These are phyloP conservation scores for Phytopythium litorale DNA, from an alignment of 352 stramenopile species.

Conservation along the genomic window DNA sequence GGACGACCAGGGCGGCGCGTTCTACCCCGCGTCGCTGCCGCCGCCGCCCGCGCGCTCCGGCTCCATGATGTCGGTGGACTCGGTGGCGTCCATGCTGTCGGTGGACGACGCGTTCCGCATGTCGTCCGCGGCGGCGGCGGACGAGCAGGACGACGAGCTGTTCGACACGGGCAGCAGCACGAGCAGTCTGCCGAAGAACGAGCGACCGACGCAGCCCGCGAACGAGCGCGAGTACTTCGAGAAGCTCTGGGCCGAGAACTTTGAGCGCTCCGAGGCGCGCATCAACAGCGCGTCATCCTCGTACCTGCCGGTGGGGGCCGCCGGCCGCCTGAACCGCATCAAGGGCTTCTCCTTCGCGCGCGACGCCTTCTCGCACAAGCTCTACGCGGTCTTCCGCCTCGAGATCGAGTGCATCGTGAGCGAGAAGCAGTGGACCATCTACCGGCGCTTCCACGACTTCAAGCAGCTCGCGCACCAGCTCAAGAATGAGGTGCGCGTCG, in stretches of 20 bases:
- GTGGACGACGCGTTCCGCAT: constrained; percentile 62
- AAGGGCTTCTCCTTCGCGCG: constrained; percentile 77
- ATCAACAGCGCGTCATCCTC: constrained; percentile 52
- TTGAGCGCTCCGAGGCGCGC: constrained; percentile 72
- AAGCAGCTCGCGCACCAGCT: constrained; percentile 80
- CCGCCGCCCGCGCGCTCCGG: constrained; percentile 30
- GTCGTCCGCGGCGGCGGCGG: constrained; percentile 17
- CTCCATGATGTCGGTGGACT: constrained; percentile 64
- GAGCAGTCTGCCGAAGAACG: constrained; percentile 60
- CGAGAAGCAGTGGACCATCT: constrained; percentile 87
- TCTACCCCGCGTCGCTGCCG: constrained; percentile 13
- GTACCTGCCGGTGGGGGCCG: constrained; percentile 63
- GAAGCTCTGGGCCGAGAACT: constrained; percentile 76
- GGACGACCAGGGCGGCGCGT: constrained; percentile 14
- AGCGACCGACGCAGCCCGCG: constrained; percentile 63
- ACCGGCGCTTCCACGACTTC: constrained; percentile 83
- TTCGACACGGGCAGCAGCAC: constrained; percentile 15
- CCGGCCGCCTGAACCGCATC: constrained; percentile 72
- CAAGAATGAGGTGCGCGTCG: constrained; percentile 43
- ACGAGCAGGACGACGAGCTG: constrained; percentile 27
- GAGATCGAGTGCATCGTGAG: constrained; percentile 85
- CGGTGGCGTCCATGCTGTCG: constrained; percentile 48
- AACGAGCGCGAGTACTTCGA: constrained; percentile 84
- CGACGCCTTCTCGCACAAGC: constrained; percentile 54
- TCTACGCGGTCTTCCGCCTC: constrained; percentile 80